A percentile compares a stretch with the other conserved stretches of the same genome.
phyloP scores from a whole-genome alignment of 306 rosid genomes.

The Rosa lucieae region DNA sequence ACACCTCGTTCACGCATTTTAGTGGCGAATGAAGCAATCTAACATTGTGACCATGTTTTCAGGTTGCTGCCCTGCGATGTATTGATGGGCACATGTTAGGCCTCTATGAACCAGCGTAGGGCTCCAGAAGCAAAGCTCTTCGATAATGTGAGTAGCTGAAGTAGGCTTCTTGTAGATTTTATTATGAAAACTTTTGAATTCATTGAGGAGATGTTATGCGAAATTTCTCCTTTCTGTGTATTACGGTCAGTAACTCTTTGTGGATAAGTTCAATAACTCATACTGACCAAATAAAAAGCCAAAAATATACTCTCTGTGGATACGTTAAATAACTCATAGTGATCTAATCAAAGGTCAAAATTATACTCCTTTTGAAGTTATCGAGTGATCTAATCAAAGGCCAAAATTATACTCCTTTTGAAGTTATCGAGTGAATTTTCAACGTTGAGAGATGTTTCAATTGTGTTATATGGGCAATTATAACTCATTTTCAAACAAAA shows the following conservation, averaged over 20 bases:
- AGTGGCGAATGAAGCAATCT: neutral
- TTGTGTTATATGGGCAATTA: too few species aligned
- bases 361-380: too few species aligned
- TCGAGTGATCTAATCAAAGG: too few species aligned
- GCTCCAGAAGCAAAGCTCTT: conserved; percentile 26
- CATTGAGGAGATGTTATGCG: conserved; percentile 37
- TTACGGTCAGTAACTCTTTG: neutral
- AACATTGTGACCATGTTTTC: conserved; percentile 18
- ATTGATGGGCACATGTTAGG: conserved; percentile 80
- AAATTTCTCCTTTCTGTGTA: conserved; percentile 29
- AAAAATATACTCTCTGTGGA: too few species aligned
- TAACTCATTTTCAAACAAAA: too few species aligned
- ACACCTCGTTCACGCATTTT: neutral
- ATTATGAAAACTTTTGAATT: conserved; percentile 28
- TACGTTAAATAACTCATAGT: too few species aligned
- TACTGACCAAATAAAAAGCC: too few species aligned
- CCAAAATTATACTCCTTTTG: too few species aligned
- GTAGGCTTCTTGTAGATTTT: conserved; percentile 22
- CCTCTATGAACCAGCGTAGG: conserved; percentile 68
- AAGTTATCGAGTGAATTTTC: too few species aligned
- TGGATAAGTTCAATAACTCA: neutral
- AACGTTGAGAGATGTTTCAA: too few species aligned
- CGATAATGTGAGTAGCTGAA: neutral
- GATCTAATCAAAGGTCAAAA: too few species aligned
- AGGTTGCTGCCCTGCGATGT: conserved; percentile 81